Evolutionary conservation across 2,329 filamentous ascomycete species (phyloP).

Genomic region (Colletotrichum spinosum): DNA sequence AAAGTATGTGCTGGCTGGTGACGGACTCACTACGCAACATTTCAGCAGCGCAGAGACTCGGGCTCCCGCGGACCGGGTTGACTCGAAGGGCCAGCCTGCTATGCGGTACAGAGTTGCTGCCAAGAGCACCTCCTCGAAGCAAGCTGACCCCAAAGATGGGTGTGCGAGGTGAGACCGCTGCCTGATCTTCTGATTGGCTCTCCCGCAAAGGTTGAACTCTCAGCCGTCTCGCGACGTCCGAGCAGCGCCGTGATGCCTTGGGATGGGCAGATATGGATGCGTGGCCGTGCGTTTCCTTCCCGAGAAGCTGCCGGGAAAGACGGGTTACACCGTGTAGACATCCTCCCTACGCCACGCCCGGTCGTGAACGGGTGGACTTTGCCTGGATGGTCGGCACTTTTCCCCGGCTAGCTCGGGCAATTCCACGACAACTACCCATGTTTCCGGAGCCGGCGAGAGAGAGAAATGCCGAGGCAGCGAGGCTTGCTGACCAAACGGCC

Average conservation of each 20-base stretch:
- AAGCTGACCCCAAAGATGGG: not conserved
- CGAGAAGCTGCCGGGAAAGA: not conserved
- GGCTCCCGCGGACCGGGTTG: slow-evolving; percentile 19
- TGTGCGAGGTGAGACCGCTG: not conserved
- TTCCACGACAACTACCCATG: too few relatives aligned
- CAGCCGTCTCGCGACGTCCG: slow-evolving; percentile 1
- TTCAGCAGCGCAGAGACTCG: not conserved
- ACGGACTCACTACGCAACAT: not conserved
- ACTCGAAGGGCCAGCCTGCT: slow-evolving; percentile 2
- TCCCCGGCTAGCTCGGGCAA: too few relatives aligned
- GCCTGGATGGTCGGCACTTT: too few relatives aligned
- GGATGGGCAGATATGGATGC: slow-evolving; percentile 11
- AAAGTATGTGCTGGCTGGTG: slow-evolving; percentile 17
- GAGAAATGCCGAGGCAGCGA: too few relatives aligned
- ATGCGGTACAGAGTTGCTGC: not conserved
- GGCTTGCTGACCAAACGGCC: too few relatives aligned
- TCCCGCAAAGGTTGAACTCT: not conserved
- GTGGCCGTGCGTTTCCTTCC: not conserved
- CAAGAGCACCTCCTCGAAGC: not conserved
- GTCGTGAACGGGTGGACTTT: too few relatives aligned
- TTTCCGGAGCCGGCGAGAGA: too few relatives aligned
- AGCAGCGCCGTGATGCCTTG: slow-evolving; percentile 16
- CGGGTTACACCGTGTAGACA: slow-evolving; percentile 4
- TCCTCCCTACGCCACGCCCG: not conserved
- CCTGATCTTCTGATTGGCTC: slow-evolving; percentile 7